Base-by-base conservation (phyloP, 225 moss, liverwort and hornwort genomes). In the Marchantia paleacea region DNA sequence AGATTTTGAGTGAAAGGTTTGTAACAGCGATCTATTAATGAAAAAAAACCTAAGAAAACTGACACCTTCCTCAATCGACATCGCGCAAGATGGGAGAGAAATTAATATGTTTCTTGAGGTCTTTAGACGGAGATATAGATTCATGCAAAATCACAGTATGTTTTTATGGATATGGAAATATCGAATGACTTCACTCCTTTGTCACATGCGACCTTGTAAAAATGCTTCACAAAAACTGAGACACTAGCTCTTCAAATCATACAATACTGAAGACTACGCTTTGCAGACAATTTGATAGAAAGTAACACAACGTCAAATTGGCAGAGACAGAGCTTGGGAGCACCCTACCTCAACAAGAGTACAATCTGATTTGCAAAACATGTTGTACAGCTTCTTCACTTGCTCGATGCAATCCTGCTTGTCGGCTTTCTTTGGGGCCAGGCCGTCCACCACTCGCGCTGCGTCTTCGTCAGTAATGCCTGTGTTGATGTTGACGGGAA, bases 381-480 rank as follows among this genome's bases (percentile, higher is more conserved):
- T 52, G 74, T 80, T 88, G 84, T 93, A 99, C 51, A 99, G 83
- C 76, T 93, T 95, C 85, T 99, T 95, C n/a, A 99, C 90, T 82
- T 99, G 97, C 24, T 99, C 97, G 25, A 95, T 54, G 75, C 91
- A 95, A 82, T 87, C 89, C 84, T 91, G 66, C 84, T 89, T 10
- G 48, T 91, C 85, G 0, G 90, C 92, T 66, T 90, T 90, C 84
- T 92, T 91, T 39, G 92, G 97, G 51, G 85, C 82, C 81, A 99
- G 81, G 4, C 95, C 97, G 58, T 94, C 82, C 8, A 99, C 92
- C 80, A 99, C 95, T 69, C 84, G 80, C 30, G 90, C 90, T 76
- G 97, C 97, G 74, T 97, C 88, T 18, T 89, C 93, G 80, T 97
- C 93, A 28, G 95, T 69, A 55, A 97, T 95, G 67, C 95, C 97